Evolutionary conservation across 2,329 filamentous ascomycete genomes (phyloP), one percentile per base, ranked within the genome.

Genomic region (Claviceps pazoutovae): DNA sequence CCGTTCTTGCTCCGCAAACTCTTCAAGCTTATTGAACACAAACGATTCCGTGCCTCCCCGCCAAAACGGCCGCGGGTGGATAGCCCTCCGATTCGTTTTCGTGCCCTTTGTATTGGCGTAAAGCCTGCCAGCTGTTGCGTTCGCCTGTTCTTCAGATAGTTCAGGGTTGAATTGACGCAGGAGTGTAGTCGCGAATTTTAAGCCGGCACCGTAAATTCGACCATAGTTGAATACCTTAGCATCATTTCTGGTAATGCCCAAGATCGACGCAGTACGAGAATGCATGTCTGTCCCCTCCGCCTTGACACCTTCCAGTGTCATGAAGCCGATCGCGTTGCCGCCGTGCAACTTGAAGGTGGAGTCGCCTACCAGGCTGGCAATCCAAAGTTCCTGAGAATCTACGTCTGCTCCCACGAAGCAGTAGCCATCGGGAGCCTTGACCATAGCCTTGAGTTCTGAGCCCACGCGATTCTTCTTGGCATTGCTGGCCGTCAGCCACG

Each of bases 221-320:
- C 94, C 94, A 60, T 98, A 98, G 66, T 98, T 98, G 74, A 98
- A 98, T 1, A 98, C 82, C 64, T 98, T 98, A 53, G 93, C 93
- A 61, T 96, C 83, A 61, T 96, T 96, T 55, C 93, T 80, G 2
- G 88, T 94, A 55, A 98, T 98, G 6, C 90, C 91, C 2, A 98
- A 69, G 53, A 98, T 98, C 5, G 78, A 76, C 1, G 93, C 94
- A 30, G 93, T 98, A 36, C 91, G 86, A 6, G 90, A 96, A 68
- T 98, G 91, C 52, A 97, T 71, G 66, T 98, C 91, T 0, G 91
- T 98, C 4, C 91, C 91, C 2, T 87, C 88, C 5, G 88, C 83
- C 68, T 98, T 97, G 48, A 88, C 93, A 14, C 93, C 91, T 70
- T 98, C 94, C 1, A 98, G 74, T 0, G 93, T 98, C 94, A 98